Base-by-base conservation (phyloP, 768 basidiomycete species). In the Russula brevipes region DNA sequence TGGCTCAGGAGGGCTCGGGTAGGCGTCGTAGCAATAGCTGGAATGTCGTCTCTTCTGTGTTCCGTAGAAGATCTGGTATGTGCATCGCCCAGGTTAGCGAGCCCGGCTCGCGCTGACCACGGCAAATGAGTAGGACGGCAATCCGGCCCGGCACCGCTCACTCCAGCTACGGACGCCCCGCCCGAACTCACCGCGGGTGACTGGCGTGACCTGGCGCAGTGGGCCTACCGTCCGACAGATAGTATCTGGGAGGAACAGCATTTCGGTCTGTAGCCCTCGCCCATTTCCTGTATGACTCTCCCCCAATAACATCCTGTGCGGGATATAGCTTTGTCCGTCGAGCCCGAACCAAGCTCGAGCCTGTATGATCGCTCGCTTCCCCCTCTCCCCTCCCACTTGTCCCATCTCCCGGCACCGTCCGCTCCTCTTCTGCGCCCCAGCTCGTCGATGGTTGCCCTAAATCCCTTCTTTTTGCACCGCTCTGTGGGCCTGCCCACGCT, bases 131-230 rank as follows among this genome's bases (percentile, higher is more conserved):
- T 30, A 56, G 58, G 47, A 56, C 63, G 63, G 63, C 58, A 12
- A 10, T 16, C 63, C 63, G 63, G 63, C n/a, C 63, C 63, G 63
- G 41, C 59, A 4, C 35, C 44, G 1, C 14, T 33, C 3, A 51
- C 51, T 33, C 24, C 24, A 24, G 14, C 41, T 14, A 8, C 52
- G 8, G 57, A 49, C 10, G 36, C 9, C 6, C 51, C 39, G n/a
- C 61, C 64, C 10, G 56, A 35, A 11, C 54, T 73, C 30, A 68
- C 73, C 11, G 70, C 73, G 2, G 67, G 71, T 5, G 82, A 82
- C 44, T 85, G 82, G 82, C 80, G 81, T 66, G 78, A 78, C 44
- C 84, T 80, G 69, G 83, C 80, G 1, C 79, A 81, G 58, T 84
- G 79, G 74, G 80, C 83, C 6, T 76, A 78, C 39, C 84, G 83